Conservation (phyloP, 2,329 filamentous ascomycete species). For the Clonostachys rhizophaga region DNA sequence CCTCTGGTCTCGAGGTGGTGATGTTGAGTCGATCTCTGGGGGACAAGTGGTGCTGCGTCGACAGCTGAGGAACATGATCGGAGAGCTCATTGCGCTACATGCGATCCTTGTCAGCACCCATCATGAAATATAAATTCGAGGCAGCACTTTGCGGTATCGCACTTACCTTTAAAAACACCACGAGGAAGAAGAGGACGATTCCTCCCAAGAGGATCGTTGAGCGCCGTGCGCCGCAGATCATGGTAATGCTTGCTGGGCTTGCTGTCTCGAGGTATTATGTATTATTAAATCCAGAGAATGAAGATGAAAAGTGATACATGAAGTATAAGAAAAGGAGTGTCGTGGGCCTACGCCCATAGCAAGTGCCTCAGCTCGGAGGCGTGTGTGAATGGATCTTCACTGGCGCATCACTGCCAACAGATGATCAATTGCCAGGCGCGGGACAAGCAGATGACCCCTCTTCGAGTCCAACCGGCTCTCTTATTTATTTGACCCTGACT, state of each 20-base stretch:
- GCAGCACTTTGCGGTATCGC: no score
- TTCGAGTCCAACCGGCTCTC: no score
- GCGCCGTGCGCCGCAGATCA: not conserved
- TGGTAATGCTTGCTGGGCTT: not conserved
- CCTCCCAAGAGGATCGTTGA: slow-evolving; percentile 1
- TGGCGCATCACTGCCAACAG: no score
- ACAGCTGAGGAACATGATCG: not conserved
- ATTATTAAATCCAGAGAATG: no score
- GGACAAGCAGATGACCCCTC: no score
- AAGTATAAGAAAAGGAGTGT: no score
- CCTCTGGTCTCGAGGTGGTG: not conserved
- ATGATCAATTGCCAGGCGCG: no score
- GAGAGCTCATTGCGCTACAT: slow-evolving; percentile 1
- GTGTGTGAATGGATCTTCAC: no score
- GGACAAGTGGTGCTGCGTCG: not conserved
- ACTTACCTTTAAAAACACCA: not conserved
- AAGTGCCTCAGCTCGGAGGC: no score
- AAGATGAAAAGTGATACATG: no score
- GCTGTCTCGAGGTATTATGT: not conserved
- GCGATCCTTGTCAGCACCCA: not conserved
- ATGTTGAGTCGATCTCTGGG: slow-evolving; percentile 1
- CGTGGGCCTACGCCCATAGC: no score
- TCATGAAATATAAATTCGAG: not conserved
- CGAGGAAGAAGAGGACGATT: slow-evolving; percentile 1
- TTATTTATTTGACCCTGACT: no score